phyloP scores from a whole-genome alignment of 139 green algal genomes.

The Chlorella sp. region DNA sequence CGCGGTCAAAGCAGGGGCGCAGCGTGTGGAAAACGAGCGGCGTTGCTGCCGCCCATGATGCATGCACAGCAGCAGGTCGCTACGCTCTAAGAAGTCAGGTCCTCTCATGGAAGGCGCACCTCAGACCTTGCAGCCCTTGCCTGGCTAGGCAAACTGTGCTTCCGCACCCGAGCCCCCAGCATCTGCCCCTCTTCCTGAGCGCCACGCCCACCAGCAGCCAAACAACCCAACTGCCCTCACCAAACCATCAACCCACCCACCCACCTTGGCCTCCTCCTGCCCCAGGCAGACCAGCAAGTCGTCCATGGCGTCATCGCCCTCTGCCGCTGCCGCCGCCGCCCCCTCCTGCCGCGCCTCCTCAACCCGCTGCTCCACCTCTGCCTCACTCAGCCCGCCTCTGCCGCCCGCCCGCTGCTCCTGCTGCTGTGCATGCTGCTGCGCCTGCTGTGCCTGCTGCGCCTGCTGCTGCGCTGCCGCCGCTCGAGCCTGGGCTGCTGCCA shows the following conservation, averaged over 20 bases:
- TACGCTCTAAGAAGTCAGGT: no score
- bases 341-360: conserved; percentile 43
- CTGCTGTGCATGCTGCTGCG: no score
- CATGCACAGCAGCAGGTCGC: background rate
- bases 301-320: conserved; percentile 75
- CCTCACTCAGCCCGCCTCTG: background rate
- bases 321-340: conserved; percentile 49
- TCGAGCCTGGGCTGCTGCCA: background rate
- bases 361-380: conserved; percentile 13
- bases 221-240: background rate
- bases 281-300: conserved; percentile 91
- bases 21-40: background rate
- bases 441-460: conserved; percentile 49
- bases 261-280: conserved; percentile 67
- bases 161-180: background rate
- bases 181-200: background rate
- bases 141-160: no score
- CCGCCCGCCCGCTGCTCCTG: background rate
- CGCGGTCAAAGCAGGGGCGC: no score
- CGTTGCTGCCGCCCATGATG: background rate
- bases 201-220: background rate
- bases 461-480: background rate
- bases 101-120: background rate
- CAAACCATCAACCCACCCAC: background rate
- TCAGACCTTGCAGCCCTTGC: no score